Base-by-base conservation (phyloP, 2,329 filamentous ascomycete species). In the Claviceps pazoutovae region DNA sequence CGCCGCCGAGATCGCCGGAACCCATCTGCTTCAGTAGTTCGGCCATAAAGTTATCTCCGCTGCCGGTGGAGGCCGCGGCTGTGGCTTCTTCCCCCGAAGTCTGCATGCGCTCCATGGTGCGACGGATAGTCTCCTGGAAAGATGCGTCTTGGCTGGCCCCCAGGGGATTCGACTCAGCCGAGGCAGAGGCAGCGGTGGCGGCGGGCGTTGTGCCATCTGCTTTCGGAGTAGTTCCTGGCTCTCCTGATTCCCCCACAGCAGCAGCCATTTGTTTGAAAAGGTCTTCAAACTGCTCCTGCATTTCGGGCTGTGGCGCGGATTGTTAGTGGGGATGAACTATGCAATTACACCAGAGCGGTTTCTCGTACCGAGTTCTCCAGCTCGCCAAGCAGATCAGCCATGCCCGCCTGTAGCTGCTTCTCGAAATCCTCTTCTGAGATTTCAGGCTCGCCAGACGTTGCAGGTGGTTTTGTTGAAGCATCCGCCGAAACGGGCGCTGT, bases 101-200 rank as follows among this genome's bases (percentile, higher is more conserved):
- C 61, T 94, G 86, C 88, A 98, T 95, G 48, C 93, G 85, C 68
- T 94, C 88, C 86, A 98, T 96, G 0, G 93, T 97, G 60, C 82
- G 82, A 54, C 85, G 83, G 60, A 98, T 97, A 0, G 88, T 95
- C 54, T 95, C 89, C 63, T 94, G 88, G 67, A 98, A 98, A 1
- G 77, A 80, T 46, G 83, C 83, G 41, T 72, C 67, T 30, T 70
- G 69, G 17, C 68, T 63, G 7, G 26, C 34, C 65, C 60, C 21
- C 66, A 68, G 26, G 68, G 63, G 23, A 66, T 58, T 64, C 9
- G 65, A 60, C 7, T 60, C 59, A 30, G 61, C 55, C 44, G 39
- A 9, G 16, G 62, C 56, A 26, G 64, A 11, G 30, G 30, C 30
- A 34, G 30, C 30, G 30, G 9, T 3, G 8, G 26, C 26, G 9